Evolutionary conservation across 2,329 filamentous ascomycete genomes (phyloP).

Genomic region (Davidsoniella virescens): DNA sequence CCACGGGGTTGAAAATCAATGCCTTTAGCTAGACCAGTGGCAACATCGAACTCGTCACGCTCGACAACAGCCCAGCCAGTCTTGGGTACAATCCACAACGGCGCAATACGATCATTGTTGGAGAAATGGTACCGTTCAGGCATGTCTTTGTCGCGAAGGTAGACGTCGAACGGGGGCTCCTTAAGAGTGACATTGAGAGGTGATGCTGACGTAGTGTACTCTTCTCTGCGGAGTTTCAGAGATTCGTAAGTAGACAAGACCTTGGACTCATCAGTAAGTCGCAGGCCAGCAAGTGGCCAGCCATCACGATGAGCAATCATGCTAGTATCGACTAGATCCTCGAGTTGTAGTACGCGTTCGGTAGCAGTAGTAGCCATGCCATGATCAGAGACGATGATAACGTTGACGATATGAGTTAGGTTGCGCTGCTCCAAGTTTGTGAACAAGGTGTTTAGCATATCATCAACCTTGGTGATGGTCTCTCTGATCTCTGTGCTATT

Average conservation of each 20-base stretch:
- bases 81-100: slow-evolving; percentile 85
- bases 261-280: slow-evolving; percentile 52
- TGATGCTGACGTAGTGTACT: slow-evolving; percentile 22
- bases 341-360: slow-evolving; percentile 67
- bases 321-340: slow-evolving; percentile 65
- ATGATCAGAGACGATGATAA: slow-evolving; percentile 93
- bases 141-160: slow-evolving; percentile 76
- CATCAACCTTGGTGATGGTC: slow-evolving; percentile 67
- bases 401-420: slow-evolving; percentile 75
- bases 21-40: slow-evolving; percentile 18
- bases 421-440: slow-evolving; percentile 64
- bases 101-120: slow-evolving; percentile 76
- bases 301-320: slow-evolving; percentile 77
- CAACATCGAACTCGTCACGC: slow-evolving; percentile 59
- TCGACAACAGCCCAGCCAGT: slow-evolving; percentile 85
- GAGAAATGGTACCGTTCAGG: slow-evolving; percentile 84
- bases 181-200: no score
- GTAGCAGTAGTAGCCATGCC: slow-evolving; percentile 91
- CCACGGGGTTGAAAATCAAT: slow-evolving; percentile 64
- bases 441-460: slow-evolving; percentile 65
- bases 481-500: slow-evolving; percentile 81
- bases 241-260: slow-evolving; percentile 50
- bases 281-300: slow-evolving; percentile 82
- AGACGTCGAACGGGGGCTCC: slow-evolving; percentile 66
- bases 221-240: slow-evolving; percentile 14